A percentile compares a stretch with the other conserved stretches of the same genome.
These are phyloP conservation scores for Talaromyces thailandensis DNA, from an alignment of 495 filamentous ascomycete species.

Conservation along the genomic window DNA sequence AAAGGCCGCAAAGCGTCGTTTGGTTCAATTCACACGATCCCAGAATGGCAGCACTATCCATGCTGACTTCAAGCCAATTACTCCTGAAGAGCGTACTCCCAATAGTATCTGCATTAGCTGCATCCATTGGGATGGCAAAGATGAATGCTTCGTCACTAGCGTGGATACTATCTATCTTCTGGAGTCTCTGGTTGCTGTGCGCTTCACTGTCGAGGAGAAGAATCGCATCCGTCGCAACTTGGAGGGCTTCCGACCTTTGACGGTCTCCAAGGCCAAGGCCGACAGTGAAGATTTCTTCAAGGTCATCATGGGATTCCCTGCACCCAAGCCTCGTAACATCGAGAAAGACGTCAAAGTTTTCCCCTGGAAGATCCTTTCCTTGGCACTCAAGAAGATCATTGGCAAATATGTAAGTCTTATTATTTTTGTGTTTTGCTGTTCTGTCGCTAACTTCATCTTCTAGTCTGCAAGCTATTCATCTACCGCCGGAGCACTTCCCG, in stretches of 20 bases:
- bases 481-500: conserved; percentile 34
- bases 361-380: conserved; percentile 75
- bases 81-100: conserved; percentile 54
- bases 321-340: conserved; percentile 91
- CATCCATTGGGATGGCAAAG: conserved; percentile 86
- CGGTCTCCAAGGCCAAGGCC: conserved; percentile 81
- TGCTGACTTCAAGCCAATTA: conserved; percentile 61
- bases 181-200: conserved; percentile 72
- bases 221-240: conserved; percentile 93
- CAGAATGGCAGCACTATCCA: conserved; percentile 70
- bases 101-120: conserved; percentile 83
- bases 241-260: conserved; percentile 81
- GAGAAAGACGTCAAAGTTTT: conserved; percentile 99
- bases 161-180: conserved; percentile 93
- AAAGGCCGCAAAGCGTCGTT: conserved; percentile 60
- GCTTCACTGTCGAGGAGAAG: conserved; percentile 94
- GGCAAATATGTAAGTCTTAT: conserved; percentile 80
- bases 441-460: not conserved
- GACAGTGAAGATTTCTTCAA: conserved; percentile 98
- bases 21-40: conserved; percentile 76
- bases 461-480: conserved; percentile 47
- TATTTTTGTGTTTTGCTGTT: not conserved
- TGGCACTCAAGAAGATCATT: conserved; percentile 92
- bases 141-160: conserved; percentile 85
- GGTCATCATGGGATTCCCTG: conserved; percentile 94